Percentiles rank a stretch among this genome's conserved stretches.
These are phyloP conservation scores for Hanseniaspora occidentalis DNA, from an alignment of 805 yeast species.

Conservation along the genomic window DNA sequence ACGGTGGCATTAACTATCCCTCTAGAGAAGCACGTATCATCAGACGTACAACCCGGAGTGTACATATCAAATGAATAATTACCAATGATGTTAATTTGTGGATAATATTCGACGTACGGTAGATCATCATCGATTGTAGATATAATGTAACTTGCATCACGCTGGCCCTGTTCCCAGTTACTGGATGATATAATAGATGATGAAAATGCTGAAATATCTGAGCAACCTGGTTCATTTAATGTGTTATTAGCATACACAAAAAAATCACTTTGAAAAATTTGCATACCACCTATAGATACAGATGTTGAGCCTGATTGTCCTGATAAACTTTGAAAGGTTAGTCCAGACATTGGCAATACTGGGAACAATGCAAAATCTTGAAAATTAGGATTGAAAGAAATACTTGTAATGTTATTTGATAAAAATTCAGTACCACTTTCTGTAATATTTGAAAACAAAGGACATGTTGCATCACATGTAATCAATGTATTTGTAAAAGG, in stretches of 20 bases:
- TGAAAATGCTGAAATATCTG: constrained; percentile 12
- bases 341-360: constrained; percentile 41
- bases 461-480: constrained; percentile 85
- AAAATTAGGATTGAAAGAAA: constrained; percentile 32
- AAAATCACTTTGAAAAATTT: constrained; percentile 45
- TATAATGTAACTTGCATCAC: constrained; percentile 19
- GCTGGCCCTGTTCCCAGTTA: constrained; percentile 20
- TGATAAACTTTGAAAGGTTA: constrained; percentile 51
- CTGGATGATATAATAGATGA: constrained; percentile 19
- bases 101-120: constrained; percentile 37
- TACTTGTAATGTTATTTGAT: constrained; percentile 21
- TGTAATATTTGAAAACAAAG: constrained; percentile 35
- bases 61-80: constrained; percentile 57
- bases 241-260: constrained; percentile 64
- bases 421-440: constrained; percentile 16
- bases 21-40: constrained; percentile 54
- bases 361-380: constrained; percentile 80
- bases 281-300: constrained; percentile 62
- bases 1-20: constrained; percentile 73
- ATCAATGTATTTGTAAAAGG: constrained; percentile 46
- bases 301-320: constrained; percentile 24
- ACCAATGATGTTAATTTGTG: constrained; percentile 64
- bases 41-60: constrained; percentile 79
- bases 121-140: constrained; percentile 23
- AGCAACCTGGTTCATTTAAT: constrained; percentile 57